phyloP scores from a whole-genome alignment of 805 yeast species.

The Yamadazyma kitorensis region DNA sequence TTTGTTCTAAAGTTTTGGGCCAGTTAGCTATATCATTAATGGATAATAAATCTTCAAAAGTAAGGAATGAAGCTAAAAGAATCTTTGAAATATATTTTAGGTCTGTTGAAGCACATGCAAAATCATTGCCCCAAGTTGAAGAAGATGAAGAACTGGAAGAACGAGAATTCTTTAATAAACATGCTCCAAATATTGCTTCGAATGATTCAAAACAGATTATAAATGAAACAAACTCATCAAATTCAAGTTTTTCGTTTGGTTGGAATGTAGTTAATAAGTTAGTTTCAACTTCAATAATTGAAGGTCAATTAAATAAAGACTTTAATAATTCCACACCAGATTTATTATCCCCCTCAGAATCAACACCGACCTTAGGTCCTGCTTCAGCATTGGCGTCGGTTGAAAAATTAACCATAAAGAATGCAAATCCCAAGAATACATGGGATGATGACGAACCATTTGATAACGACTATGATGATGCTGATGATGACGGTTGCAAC shows the following conservation, averaged over 20 bases:
- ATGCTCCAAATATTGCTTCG: conserved; percentile 16
- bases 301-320: conserved; percentile 35
- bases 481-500: conserved; percentile 30
- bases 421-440: conserved; percentile 5
- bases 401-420: too few relatives aligned
- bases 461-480: conserved; percentile 27
- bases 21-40: conserved; percentile 81
- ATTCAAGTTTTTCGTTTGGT: conserved; percentile 23
- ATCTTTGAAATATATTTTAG: conserved; percentile 58
- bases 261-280: conserved; percentile 38
- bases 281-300: conserved; percentile 25
- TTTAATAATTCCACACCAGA: conserved; percentile 20
- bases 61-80: conserved; percentile 68
- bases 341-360: not conserved
- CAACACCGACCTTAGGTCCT: not conserved
- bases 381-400: too few relatives aligned
- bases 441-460: conserved; percentile 24
- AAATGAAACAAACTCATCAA: conserved; percentile 9
- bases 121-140: conserved; percentile 29
- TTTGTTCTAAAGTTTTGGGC: conserved; percentile 77
- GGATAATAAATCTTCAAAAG: conserved; percentile 63
- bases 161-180: conserved; percentile 31
- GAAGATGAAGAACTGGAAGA: conserved; percentile 41
- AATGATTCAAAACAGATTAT: conserved; percentile 7
- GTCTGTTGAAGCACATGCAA: conserved; percentile 38